Base-by-base conservation (phyloP, 1,284 basidiomycete genomes). In the Somion occarium region DNA sequence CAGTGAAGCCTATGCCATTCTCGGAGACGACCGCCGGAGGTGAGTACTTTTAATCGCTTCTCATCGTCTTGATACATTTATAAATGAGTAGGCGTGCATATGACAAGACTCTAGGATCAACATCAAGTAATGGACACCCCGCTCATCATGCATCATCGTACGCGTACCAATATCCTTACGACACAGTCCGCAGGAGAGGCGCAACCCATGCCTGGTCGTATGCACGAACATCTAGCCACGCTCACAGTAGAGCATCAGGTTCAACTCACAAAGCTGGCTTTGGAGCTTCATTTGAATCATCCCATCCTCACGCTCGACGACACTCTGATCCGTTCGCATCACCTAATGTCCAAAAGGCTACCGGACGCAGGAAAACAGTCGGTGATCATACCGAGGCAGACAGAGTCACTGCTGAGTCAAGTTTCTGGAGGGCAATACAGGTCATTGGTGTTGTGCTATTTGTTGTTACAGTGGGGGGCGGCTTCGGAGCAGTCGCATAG, bases 21-120 rank as follows among this genome's bases (percentile, higher is more conserved):
- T 79, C 3, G 70, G 73, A 5, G 71, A 80, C 49, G 75, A 76
- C 52, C 62, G 75, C 44, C 69, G 72, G 59, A 66, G 76, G 78
- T 74, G 50, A n/a, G n/a, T 45, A 69, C 60, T 23, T 24, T 25
- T 30, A 9, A 13, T n/a, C 23, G 26, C 24, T 46, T 26, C 24
- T n/a, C 19, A 34, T 34, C 38, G 9, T 38, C 19, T 23, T 39
- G 7, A 18, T 15, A 24, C 12, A 27, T 39, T 24, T 34, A 43
- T 30, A 39, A 20, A 50, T 41, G n/a, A 22, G 1, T 41, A 72
- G 71, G 53, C 60, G 70, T 50, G 64, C 67, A 42, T 72, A 72
- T 47, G 70, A 73, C 49, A 65, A 69, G 38, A 59, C 66, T 12
- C 53, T 68, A 7, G 12, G 51, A 22, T 30, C 55, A 4, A 38